A percentile compares a stretch with the other conserved stretches of the same genome.
Evolutionary conservation across 768 basidiomycete species (phyloP).

Genomic region (Boletus sp.): DNA sequence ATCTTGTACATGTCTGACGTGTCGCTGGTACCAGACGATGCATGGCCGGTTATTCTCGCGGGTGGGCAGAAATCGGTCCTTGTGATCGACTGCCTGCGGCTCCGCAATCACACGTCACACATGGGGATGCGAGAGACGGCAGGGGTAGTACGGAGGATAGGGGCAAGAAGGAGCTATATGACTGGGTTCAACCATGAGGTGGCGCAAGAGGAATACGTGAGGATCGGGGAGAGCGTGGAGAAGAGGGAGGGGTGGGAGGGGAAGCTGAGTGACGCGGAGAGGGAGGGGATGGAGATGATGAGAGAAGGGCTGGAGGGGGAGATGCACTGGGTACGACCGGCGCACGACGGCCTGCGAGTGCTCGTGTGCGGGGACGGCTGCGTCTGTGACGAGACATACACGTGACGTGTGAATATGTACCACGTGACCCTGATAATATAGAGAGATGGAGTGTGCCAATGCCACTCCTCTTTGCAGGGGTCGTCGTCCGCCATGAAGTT

Average conservation of each 20-base stretch:
- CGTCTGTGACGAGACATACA: conserved; percentile 54
- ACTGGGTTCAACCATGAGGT: conserved; percentile 77
- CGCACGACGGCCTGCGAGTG: conserved; percentile 70
- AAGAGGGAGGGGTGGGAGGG: conserved; percentile 23
- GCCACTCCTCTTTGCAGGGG: conserved; percentile 23
- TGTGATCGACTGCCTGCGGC: conserved; percentile 74
- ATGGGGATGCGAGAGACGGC: conserved; percentile 69
- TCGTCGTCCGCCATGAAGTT: conserved; percentile 51
- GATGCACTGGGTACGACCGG: conserved; percentile 62
- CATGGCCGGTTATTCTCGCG: conserved; percentile 51
- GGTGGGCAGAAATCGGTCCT: conserved; percentile 44
- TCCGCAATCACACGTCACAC: conserved; percentile 71
- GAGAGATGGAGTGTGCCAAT: too few species aligned
- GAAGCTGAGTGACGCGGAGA: conserved; percentile 34
- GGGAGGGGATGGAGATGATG: conserved; percentile 44
- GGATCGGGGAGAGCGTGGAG: conserved; percentile 53
- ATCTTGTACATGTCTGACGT: conserved; percentile 83
- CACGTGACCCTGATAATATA: conserved; percentile 7
- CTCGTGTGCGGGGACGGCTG: conserved; percentile 38
- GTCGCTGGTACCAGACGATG: conserved; percentile 70
- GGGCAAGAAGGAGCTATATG: conserved; percentile 63
- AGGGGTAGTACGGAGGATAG: conserved; percentile 49
- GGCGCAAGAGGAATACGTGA: conserved; percentile 71
- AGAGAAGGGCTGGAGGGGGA: conserved; percentile 44
- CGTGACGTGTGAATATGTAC: conserved; percentile 9